phyloP scores from a whole-genome alignment of 164 flowering plant species.

The Sextonia rubra region DNA sequence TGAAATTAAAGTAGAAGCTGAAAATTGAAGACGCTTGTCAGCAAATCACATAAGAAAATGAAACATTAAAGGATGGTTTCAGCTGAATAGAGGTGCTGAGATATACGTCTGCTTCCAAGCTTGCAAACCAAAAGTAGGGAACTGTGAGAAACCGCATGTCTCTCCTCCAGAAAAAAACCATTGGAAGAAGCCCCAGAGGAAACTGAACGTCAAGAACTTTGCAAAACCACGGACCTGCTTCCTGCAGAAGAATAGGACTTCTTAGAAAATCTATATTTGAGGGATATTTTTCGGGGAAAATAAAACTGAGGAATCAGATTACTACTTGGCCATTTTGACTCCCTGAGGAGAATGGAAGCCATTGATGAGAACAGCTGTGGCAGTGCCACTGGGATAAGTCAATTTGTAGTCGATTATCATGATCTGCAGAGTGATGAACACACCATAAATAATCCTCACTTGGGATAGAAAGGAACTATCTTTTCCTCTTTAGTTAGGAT shows the following conservation, averaged over 20 bases:
- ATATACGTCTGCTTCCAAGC: conserved; percentile 17
- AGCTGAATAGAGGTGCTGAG: neutral
- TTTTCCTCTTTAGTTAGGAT: neutral
- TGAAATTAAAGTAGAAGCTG: conserved; percentile 89
- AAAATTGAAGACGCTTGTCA: conserved; percentile 9
- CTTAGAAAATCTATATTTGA: neutral
- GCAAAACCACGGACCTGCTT: conserved; percentile 23
- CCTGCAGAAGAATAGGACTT: conserved; percentile 30
- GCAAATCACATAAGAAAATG: neutral
- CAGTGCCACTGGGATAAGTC: conserved; percentile 77
- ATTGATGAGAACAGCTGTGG: conserved; percentile 85
- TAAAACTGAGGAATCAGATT: neutral
- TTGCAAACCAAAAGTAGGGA: conserved; percentile 21
- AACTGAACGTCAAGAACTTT: conserved; percentile 14
- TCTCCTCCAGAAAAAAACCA: conserved; percentile 24
- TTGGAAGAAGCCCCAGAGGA: conserved; percentile 19
- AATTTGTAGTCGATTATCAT: conserved; percentile 81
- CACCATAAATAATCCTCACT: neutral
- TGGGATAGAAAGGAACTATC: neutral
- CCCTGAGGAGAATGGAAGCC: conserved; percentile 67
- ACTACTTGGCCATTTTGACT: conserved; percentile 65
- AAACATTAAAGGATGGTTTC: neutral
- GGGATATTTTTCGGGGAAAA: neutral
- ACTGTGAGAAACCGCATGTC: conserved; percentile 16
- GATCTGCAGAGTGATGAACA: conserved; percentile 35